phyloP scores from a whole-genome alignment of 768 basidiomycete genomes.

The Hebeloma cylindrosporum region DNA sequence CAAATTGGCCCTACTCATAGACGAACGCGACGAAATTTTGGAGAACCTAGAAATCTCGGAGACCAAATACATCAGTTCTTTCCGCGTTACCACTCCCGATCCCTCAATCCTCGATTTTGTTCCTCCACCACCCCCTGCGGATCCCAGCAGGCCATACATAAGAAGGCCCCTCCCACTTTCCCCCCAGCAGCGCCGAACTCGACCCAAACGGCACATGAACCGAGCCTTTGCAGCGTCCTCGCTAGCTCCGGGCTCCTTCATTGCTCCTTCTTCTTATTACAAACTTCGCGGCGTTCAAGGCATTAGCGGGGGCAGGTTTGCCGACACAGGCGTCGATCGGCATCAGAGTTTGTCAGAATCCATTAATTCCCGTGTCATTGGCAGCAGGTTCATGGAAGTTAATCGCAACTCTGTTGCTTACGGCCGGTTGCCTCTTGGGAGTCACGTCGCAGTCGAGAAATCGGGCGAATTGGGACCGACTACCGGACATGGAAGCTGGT shows the following conservation, averaged over 20 bases:
- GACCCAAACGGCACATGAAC: constrained; percentile 52
- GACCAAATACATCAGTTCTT: constrained; percentile 74
- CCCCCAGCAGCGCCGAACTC: constrained; percentile 34
- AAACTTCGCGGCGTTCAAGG: constrained; percentile 63
- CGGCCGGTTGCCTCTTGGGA: constrained; percentile 62
- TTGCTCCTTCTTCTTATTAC: constrained; percentile 80
- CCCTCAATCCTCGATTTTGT: constrained; percentile 66
- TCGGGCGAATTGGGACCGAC: constrained; percentile 48
- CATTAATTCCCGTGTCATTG: constrained; percentile 60
- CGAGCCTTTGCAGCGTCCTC: constrained; percentile 68
- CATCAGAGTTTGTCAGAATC: constrained; percentile 55
- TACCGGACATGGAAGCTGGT: constrained; percentile 30
- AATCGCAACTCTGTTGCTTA: constrained; percentile 57
- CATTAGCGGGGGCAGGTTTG: constrained; percentile 58
- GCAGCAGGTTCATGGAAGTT: constrained; percentile 73
- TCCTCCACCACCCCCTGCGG: constrained; percentile 38
- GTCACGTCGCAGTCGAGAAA: constrained; percentile 52
- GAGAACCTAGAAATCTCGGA: constrained; percentile 81
- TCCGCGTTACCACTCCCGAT: constrained; percentile 70
- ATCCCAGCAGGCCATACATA: constrained; percentile 55
- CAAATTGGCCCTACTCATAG: constrained; percentile 64
- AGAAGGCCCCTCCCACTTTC: constrained; percentile 66
- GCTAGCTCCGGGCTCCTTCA: constrained; percentile 74
- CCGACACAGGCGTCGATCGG: constrained; percentile 40
- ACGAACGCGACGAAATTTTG: constrained; percentile 74